Evolutionary conservation across 352 stramenopile species (phyloP).

Genomic region (Phytophthora pistaciae): DNA sequence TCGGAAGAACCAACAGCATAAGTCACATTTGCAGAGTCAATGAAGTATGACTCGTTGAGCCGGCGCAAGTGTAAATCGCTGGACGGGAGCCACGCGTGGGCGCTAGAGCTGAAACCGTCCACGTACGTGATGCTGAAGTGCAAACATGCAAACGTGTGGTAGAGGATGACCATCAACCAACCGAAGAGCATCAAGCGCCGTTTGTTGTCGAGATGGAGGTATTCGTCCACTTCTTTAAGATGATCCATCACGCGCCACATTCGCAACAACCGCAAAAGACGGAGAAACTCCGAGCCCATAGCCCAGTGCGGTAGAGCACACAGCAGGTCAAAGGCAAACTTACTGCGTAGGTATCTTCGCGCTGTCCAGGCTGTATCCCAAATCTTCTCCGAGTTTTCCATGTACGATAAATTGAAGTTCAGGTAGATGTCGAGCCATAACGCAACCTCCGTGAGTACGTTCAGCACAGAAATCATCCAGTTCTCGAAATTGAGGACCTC

Average conservation of each 20-base stretch:
- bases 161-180: slow-evolving; percentile 59
- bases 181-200: slow-evolving; percentile 58
- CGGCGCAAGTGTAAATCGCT: slow-evolving; percentile 50
- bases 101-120: slow-evolving; percentile 57
- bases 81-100: slow-evolving; percentile 59
- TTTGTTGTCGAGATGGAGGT: slow-evolving; percentile 58
- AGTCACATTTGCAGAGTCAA: slow-evolving; percentile 26
- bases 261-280: slow-evolving; percentile 51
- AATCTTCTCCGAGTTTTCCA: slow-evolving; percentile 70
- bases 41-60: slow-evolving; percentile 49
- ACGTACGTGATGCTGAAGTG: slow-evolving; percentile 69
- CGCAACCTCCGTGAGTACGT: slow-evolving; percentile 47
- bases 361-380: slow-evolving; percentile 46
- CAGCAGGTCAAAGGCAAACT: slow-evolving; percentile 52
- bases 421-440: slow-evolving; percentile 62
- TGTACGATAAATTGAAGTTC: slow-evolving; percentile 66
- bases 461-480: slow-evolving; percentile 46
- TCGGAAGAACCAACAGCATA: slow-evolving; percentile 31
- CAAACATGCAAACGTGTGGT: slow-evolving; percentile 67
- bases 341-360: slow-evolving; percentile 38
- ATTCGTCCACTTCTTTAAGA: slow-evolving; percentile 56
- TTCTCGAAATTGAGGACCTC: slow-evolving; percentile 31
- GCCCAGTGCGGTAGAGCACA: slow-evolving; percentile 57
- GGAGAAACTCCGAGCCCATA: slow-evolving; percentile 23
- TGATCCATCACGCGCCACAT: slow-evolving; percentile 45